Base-by-base conservation (phyloP, 179 eudicot genomes). In the Beta corolliflora region DNA sequence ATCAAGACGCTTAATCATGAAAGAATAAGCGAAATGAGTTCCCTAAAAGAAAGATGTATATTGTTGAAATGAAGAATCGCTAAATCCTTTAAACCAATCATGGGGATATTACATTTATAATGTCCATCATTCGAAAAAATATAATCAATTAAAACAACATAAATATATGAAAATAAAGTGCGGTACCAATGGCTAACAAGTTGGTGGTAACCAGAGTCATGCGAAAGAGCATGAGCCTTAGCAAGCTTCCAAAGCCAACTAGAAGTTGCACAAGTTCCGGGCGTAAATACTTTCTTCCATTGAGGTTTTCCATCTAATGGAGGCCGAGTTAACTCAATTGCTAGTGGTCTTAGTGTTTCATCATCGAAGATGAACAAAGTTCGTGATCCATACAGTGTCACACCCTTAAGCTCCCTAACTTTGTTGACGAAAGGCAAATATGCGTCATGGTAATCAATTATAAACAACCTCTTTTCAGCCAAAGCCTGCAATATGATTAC, bases 191-290 rank as follows among this genome's bases (percentile, higher is more conserved):
- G 97, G 83, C 91, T 89, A 25, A 88, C 55, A 29, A 93, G 88
- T 77, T 93, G 90, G 75, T 93, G 95, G 81, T 79, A 75, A 41
- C 91, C 92, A 29, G 92, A 79, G 76, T 93, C 97, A 61, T 91
- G 92, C 5, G 92, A 91, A 45, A 85, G 88, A 29, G 86, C 93
- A 82, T 93, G 97, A 63, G 88, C 84, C 81, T 93, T 93, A 18
- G 98, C 96, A 10, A 92, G 81, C 81, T 85, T 88, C 97, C 98
- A 94, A 52, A 94, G 90, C 98, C 98, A 94, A 29, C 50, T 54
- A 25, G 70, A 65, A 0, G 94, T 90, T 61, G 90, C 84, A 45
- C 87, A 81, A 77, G 83, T 71, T 53, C 73, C 7, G 0, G 91
- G 94, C 3, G 81, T 76, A 78, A 70, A 91, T 0, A 79, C 94